phyloP scores from a whole-genome alignment of 2,329 filamentous ascomycete genomes.

The Cryphonectria parasitica region DNA sequence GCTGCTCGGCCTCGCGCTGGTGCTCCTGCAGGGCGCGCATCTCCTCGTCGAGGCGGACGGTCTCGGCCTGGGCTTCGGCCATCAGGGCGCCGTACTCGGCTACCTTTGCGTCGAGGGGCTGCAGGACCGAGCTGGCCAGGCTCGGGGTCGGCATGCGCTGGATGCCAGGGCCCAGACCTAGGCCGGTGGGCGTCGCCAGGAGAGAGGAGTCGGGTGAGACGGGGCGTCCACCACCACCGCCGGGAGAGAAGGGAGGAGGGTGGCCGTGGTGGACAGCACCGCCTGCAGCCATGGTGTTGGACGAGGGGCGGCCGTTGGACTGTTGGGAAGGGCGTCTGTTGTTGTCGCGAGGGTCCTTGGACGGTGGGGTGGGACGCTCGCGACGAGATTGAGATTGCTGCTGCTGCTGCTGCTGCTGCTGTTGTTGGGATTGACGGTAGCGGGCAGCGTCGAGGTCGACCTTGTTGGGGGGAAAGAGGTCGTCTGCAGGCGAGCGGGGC shows the following conservation, averaged over 20 bases:
- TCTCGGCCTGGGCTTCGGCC: conserved; percentile 46
- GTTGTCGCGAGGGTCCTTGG: conserved; percentile 16
- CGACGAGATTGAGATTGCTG: conserved; percentile 6
- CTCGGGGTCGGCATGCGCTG: conserved; percentile 50
- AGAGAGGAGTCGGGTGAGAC: conserved; percentile 6
- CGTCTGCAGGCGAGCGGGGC: conserved; percentile 25
- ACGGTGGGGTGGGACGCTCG: conserved; percentile 9
- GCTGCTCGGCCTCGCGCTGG: conserved; percentile 45
- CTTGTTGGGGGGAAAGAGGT: conserved; percentile 25
- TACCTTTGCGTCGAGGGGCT: conserved; percentile 50
- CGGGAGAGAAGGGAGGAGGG: background rate
- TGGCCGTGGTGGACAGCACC: conserved; percentile 4
- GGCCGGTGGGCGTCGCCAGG: background rate
- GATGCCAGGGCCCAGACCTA: conserved; percentile 36
- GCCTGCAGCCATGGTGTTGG: background rate
- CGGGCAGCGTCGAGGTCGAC: conserved; percentile 29
- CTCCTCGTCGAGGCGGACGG: conserved; percentile 49
- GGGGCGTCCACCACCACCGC: background rate
- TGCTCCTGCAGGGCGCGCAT: conserved; percentile 46
- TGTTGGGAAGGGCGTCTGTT: background rate
- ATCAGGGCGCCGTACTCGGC: conserved; percentile 48
- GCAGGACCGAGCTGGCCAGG: conserved; percentile 48
- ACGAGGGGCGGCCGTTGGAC: background rate
- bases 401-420: background rate
- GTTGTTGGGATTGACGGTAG: conserved; percentile 27